Evolutionary conservation across 352 stramenopile genomes (phyloP), one percentile per base, ranked within the genome.

Genomic region (Pythium coloratum): DNA sequence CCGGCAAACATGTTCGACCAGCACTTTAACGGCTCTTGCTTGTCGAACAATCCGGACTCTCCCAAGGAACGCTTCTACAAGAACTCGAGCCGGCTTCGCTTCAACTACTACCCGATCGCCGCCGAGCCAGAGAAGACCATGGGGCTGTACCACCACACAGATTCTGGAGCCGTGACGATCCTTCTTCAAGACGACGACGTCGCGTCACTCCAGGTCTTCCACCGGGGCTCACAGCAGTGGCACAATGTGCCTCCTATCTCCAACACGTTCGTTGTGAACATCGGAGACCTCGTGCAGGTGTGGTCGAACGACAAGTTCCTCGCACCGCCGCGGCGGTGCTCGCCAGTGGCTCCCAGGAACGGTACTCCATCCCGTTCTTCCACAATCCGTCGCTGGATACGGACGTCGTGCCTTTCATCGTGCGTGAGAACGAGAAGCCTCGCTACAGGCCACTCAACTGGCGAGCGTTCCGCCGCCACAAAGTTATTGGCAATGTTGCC

Each of bases 91-190:
- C 96, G 96, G 64, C 65, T 98, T 60, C 78, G 95, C 26, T 70
- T 97, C 36, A 98, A 98, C 68, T 87, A 96, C 71, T 98, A 98
- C 75, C 94, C 92, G 3, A 63, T 86, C 2, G 67, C 78, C 0
- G 71, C 75, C 0, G 71, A 86, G 10, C 76, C 76, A 9, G 74
- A 78, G 47, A 80, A 76, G 32, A 76, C 71, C 1, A 83, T 88
- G 78, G 78, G 75, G 9, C 75, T 89, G 10, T 68, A 86, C 62
- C 70, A 81, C 58, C 82, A 91, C 70, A 89, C 81, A 28, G 82
- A 91, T 28, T 62, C 78, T 13, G 79, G 77, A 5, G 79, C 75
- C 2, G 44, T 91, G 13, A 91, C 82, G 1, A 70, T 91, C 32
- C 53, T 91, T 18, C 66, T 89, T 12, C 82, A 91, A 60, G 78